phyloP scores from a whole-genome alignment of 352 stramenopile species.

The Blastocystis sp. region DNA sequence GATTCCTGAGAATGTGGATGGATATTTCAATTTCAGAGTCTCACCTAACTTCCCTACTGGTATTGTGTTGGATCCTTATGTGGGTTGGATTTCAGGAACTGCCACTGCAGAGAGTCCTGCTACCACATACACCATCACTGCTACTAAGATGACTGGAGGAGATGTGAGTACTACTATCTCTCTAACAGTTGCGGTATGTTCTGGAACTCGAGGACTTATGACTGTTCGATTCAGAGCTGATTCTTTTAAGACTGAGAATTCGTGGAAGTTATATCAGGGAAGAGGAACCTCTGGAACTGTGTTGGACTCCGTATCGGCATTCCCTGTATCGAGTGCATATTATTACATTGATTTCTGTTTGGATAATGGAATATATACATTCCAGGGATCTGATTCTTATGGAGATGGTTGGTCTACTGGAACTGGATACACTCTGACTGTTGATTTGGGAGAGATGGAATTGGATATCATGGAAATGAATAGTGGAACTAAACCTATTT shows the following conservation, averaged over 20 bases:
- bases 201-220: neutral
- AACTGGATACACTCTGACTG: constrained; percentile 16
- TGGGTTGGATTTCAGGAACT: constrained; percentile 39
- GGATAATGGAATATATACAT: neutral
- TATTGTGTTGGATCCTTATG: neutral
- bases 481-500: neutral
- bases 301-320: neutral
- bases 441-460: constrained; percentile 26
- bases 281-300: neutral
- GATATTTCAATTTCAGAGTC: neutral
- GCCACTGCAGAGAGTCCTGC: neutral
- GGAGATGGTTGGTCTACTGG: neutral
- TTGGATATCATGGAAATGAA: constrained; percentile 29
- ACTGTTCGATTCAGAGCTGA: constrained; percentile 10
- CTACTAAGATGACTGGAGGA: neutral
- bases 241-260: neutral
- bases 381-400: neutral
- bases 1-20: neutral
- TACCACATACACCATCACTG: constrained; percentile 3
- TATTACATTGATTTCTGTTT: constrained; percentile 51
- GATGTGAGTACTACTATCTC: neutral
- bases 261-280: neutral
- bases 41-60: neutral
- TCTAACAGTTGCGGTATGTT: neutral
- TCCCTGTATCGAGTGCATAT: neutral